A percentile compares a stretch with the other conserved stretches of the same genome.
phyloP scores from a whole-genome alignment of 768 basidiomycete genomes.

The Neoboletus brunneissimus region DNA sequence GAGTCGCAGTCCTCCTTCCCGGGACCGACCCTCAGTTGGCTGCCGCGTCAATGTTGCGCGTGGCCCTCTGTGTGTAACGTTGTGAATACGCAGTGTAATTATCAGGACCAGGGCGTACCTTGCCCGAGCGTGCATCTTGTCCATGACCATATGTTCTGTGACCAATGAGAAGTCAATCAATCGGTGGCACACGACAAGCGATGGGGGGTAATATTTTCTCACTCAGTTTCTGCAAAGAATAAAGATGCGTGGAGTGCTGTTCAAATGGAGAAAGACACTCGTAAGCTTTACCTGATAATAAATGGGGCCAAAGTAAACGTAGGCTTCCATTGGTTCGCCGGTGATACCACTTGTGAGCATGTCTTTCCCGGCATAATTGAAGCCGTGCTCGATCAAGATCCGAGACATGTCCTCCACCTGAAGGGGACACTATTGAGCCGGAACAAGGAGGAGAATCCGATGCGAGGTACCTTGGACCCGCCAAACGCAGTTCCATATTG shows the following conservation, averaged over 20 bases:
- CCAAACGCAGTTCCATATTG: slow-evolving; percentile 97
- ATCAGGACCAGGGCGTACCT: slow-evolving; percentile 49
- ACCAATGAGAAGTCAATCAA: slow-evolving; percentile 15
- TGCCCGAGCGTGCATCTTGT: slow-evolving; percentile 99
- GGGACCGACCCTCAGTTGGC: slow-evolving; percentile 96
- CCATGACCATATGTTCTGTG: slow-evolving; percentile 97
- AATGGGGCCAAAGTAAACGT: slow-evolving; percentile 98
- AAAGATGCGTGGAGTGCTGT: slow-evolving; percentile 1
- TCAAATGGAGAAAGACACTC: slow-evolving; percentile 3
- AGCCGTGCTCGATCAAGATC: slow-evolving; percentile 91
- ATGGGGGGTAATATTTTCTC: slow-evolving; percentile 31
- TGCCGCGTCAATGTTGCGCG: slow-evolving; percentile 95
- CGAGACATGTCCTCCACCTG: slow-evolving; percentile 98
- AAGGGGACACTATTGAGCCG: slow-evolving; percentile 8
- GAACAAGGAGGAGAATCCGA: background rate
- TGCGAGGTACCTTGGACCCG: slow-evolving; percentile 76
- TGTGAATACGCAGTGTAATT: slow-evolving; percentile 11
- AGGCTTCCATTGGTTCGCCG: slow-evolving; percentile 93
- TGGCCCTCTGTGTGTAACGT: slow-evolving; percentile 64
- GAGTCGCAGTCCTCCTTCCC: slow-evolving; percentile 93
- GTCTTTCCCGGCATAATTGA: slow-evolving; percentile 98
- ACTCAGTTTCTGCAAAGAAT: slow-evolving; percentile 80
- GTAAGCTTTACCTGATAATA: slow-evolving; percentile 78
- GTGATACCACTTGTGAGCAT: slow-evolving; percentile 98
- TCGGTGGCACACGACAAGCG: background rate